phyloP scores from a whole-genome alignment of 1,139 yeast genomes.

The Protomyces pachydermus region DNA sequence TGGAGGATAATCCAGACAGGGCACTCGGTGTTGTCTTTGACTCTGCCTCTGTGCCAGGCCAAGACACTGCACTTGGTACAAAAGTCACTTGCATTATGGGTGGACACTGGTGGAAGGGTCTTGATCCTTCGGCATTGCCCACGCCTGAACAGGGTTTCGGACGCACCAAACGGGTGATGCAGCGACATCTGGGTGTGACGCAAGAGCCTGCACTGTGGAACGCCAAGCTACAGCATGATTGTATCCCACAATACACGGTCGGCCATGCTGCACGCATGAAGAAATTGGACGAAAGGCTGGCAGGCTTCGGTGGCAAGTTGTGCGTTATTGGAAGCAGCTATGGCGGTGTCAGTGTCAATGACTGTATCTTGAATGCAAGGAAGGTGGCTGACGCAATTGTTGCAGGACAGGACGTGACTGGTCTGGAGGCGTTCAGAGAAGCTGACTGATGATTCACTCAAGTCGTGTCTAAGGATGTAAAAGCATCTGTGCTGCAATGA shows the following conservation, averaged over 20 bases:
- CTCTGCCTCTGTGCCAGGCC: constrained; percentile 52
- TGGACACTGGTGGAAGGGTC: constrained; percentile 56
- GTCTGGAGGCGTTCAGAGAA: constrained; percentile 12
- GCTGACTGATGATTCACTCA: not conserved
- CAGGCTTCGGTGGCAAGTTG: constrained; percentile 26
- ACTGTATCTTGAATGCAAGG: constrained; percentile 32
- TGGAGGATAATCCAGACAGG: constrained; percentile 50
- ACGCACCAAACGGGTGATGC: constrained; percentile 48
- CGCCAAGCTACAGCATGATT: constrained; percentile 44
- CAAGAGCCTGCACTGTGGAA: constrained; percentile 37
- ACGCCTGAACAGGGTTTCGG: constrained; percentile 46
- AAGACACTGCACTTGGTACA: constrained; percentile 43
- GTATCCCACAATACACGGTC: constrained; percentile 77
- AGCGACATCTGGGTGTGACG: constrained; percentile 40
- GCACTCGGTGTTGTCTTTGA: constrained; percentile 86
- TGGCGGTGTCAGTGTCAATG: constrained; percentile 33
- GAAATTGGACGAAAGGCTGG: constrained; percentile 38
- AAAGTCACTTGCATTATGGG: constrained; percentile 88
- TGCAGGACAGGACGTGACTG: not conserved
- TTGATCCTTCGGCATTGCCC: constrained; percentile 43
- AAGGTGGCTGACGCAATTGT: constrained; percentile 12
- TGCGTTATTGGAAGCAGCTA: constrained; percentile 34
- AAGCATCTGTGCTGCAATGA: too few species aligned
- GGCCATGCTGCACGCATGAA: constrained; percentile 57
- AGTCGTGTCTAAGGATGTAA: not conserved